Evolutionary conservation across 768 basidiomycete species (phyloP), one percentile per base, ranked within the genome.

Genomic region (Hypholoma sublateritium): DNA sequence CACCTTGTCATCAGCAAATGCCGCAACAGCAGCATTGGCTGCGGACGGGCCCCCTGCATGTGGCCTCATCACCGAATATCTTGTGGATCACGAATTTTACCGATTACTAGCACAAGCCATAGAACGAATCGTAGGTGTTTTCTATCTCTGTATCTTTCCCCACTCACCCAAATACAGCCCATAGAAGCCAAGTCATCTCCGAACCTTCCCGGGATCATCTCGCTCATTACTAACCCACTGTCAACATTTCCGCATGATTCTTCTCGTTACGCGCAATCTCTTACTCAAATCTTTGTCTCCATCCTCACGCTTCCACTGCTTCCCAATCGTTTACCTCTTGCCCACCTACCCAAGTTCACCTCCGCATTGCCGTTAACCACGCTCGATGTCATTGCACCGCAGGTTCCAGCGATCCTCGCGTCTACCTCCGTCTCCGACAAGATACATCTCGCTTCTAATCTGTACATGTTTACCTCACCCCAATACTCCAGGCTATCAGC

Each of bases 261-360:
- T 1, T 62, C 66, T 1, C 51, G 63, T 43, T 75, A 73, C 61
- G 24, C 69, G 5, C 62, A 59, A 58, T 68, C 76, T 42, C 64
- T 87, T 14, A 60, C 70, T 28, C 65, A 69, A 16, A 63, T 89
- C 25, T 61, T 90, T 52, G 65, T 74, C 14, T 70, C 75, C 58
- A 82, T 95, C 53, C 76, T 96, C 56, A 80, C 87, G 1, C 76
- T 95, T 43, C 89, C 91, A 0, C 73, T 93, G 0, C 79, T 98
- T 0, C 93, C 92, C 1, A 88, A 91, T 69, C 88, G 85, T 7
- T 74, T 89, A 45, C 88, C 84, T 35, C 74, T 86, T 19, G 69
- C 73, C 0, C 79, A 83, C 19, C 79, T 96, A 35, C 83, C 85
- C 3, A 71, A 79, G 21, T 75, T 98, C 39, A 85, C 88, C 14